phyloP scores from a whole-genome alignment of 179 eudicot genomes.

The Silene noctiflora region DNA sequence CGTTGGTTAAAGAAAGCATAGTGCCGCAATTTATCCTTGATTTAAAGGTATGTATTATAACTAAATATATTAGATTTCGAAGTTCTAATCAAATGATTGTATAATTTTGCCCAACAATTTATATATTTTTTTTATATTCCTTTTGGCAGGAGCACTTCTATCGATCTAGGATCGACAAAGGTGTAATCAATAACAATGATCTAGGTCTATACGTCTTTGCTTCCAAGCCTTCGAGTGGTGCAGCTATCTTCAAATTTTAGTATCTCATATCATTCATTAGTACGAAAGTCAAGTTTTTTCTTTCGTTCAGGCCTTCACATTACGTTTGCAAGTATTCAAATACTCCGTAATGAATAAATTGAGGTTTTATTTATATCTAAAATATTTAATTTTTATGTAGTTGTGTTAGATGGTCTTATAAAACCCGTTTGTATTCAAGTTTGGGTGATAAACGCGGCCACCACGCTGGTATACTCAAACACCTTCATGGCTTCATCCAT shows the following conservation, averaged over 20 bases:
- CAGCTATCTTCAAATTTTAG: constrained; percentile 75
- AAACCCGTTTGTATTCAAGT: no score
- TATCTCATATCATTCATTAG: background rate
- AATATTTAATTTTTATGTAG: no score
- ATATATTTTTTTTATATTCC: background rate
- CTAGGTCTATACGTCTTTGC: constrained; percentile 76
- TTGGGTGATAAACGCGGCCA: no score
- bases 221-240: constrained; percentile 90
- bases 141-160: constrained; percentile 70
- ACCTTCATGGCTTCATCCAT: no score
- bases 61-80: background rate
- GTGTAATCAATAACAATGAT: constrained; percentile 57
- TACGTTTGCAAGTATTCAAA: no score
- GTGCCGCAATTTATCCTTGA: constrained; percentile 93
- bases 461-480: no score
- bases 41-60: constrained; percentile 51
- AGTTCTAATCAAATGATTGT: background rate
- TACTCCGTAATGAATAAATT: no score
- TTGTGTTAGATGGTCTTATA: no score
- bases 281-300: no score
- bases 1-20: constrained; percentile 73
- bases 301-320: no score
- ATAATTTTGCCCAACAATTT: background rate
- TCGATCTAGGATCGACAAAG: constrained; percentile 71
- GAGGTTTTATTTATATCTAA: no score